A percentile compares a stretch with the other conserved stretches of the same genome.
Evolutionary conservation across 371 early-diverging fungal genomes (phyloP).

Genomic region (Smittium culicis): DNA sequence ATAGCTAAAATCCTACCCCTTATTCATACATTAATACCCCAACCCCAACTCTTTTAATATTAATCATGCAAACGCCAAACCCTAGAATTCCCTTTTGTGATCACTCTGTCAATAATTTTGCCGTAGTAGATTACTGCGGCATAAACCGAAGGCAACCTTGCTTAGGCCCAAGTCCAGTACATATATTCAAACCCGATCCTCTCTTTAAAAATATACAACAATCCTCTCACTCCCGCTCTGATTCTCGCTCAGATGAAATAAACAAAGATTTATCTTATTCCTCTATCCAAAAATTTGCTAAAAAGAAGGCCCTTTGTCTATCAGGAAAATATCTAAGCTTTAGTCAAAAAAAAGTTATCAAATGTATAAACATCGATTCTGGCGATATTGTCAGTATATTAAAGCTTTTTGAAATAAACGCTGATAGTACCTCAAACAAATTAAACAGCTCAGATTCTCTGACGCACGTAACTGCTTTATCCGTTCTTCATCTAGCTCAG

Average conservation of each 20-base stretch:
- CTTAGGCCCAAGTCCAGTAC: constrained; percentile 6
- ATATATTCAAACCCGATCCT: not conserved
- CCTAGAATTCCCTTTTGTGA: too few relatives aligned
- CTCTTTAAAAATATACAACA: not conserved
- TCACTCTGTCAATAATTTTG: not conserved
- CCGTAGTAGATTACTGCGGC: not conserved
- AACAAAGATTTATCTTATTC: not conserved
- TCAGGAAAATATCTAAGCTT: not conserved
- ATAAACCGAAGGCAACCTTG: not conserved
- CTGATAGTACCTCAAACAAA: not conserved
- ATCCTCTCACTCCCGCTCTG: not conserved
- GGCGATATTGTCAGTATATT: constrained; percentile 5
- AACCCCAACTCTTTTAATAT: too few relatives aligned
- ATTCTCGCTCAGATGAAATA: not conserved
- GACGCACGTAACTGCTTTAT: not conserved
- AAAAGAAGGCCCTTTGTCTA: not conserved
- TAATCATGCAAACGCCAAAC: too few relatives aligned
- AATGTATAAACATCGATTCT: not conserved
- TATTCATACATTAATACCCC: too few relatives aligned
- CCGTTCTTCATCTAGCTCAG: not conserved
- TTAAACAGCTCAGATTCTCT: not conserved
- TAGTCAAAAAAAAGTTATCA: not conserved
- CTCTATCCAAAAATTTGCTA: not conserved
- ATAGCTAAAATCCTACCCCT: too few relatives aligned
- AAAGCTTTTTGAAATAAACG: not conserved